Evolutionary conservation across 169 alveolate genomes (phyloP), one percentile per base, ranked within the genome.

Genomic region (Eimeria necatrix): DNA sequence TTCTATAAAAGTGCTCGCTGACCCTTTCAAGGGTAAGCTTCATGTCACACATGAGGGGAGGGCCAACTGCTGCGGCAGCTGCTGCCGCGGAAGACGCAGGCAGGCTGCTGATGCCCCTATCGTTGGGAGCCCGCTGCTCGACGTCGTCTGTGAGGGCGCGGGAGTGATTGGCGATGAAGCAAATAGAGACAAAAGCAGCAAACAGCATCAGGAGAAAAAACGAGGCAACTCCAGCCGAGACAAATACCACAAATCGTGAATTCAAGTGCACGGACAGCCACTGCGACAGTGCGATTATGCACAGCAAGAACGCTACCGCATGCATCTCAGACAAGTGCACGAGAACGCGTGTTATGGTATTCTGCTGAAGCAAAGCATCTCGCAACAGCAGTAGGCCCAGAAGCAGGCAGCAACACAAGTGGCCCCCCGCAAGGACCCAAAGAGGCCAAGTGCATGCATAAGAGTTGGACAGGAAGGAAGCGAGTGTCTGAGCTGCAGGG

Each of bases 11-110:
- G 70, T 91, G 95, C 53, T 91, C 91, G 26, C 91, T 71, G 53
- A 91, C 95, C 56, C 88, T 32, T 20, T 91, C 91, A 1, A 91
- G 73, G 26, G 95, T 78, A 22, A 91, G 80, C 7, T 71, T 74
- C 95, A 91, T 91, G 22, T 91, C 81, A 52, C 71, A 49, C 59
- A 59, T 61, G 51, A 91, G 95, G 32, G 95, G 94, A 41, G 94
- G 91, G 16, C 91, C 91, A 49, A 81, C 74, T 52, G 86, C 94
- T 88, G 84, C 94, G 22, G 71, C 73, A 14, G 80, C 87, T 24
- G 84, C 86, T 53, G 84, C 87, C 41, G 93, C 78, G 6, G 93
- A 59, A 18, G 93, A 64, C 18, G 93, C n/a, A 24, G 81, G 61
- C 49, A 59, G 64, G 4, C 22, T 32, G 16, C 32, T 49, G 46